Percentiles rank a stretch among this genome's conserved stretches.
These are phyloP conservation scores for Coemansia reversa DNA, from an alignment of 192 early-diverging fungal species.

Conservation along the genomic window DNA sequence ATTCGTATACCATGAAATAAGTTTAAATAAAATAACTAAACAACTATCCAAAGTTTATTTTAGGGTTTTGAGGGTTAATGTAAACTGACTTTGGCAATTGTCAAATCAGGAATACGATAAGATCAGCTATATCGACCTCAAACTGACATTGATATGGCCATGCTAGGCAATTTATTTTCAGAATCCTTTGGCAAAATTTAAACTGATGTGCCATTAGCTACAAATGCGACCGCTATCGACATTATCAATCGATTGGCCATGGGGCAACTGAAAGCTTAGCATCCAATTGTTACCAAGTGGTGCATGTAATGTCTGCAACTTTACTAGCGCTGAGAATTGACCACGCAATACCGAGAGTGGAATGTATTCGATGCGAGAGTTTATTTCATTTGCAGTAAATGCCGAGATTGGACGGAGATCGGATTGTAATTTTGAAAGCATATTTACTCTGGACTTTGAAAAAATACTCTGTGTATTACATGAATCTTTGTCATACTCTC, in stretches of 20 bases:
- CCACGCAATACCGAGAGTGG: conserved; percentile 13
- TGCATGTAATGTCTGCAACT: conserved; percentile 21
- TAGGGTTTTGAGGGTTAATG: background rate
- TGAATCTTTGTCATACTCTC: background rate
- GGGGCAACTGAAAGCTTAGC: conserved; percentile 22
- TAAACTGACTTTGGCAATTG: conserved; percentile 10
- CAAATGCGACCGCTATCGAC: conserved; percentile 2
- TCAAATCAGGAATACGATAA: conserved; percentile 34
- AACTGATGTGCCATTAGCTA: conserved; percentile 12
- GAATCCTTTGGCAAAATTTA: conserved; percentile 13
- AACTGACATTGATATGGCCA: conserved; percentile 37
- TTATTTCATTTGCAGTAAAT: conserved; percentile 26
- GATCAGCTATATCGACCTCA: conserved; percentile 20
- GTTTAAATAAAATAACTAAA: background rate
- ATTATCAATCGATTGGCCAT: conserved; percentile 19
- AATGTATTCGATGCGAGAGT: conserved; percentile 26
- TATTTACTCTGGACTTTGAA: background rate
- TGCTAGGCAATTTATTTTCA: conserved; percentile 1
- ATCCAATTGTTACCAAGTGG: conserved; percentile 26
- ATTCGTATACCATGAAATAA: background rate
- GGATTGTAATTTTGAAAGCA: background rate
- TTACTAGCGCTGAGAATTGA: conserved; percentile 22
- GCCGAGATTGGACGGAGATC: conserved; percentile 14
- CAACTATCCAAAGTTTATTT: background rate
- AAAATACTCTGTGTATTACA: conserved; percentile 17